Evolutionary conservation across 2,329 filamentous ascomycete species (phyloP), one percentile per base, ranked within the genome.

Genomic region (Nemania sp.): DNA sequence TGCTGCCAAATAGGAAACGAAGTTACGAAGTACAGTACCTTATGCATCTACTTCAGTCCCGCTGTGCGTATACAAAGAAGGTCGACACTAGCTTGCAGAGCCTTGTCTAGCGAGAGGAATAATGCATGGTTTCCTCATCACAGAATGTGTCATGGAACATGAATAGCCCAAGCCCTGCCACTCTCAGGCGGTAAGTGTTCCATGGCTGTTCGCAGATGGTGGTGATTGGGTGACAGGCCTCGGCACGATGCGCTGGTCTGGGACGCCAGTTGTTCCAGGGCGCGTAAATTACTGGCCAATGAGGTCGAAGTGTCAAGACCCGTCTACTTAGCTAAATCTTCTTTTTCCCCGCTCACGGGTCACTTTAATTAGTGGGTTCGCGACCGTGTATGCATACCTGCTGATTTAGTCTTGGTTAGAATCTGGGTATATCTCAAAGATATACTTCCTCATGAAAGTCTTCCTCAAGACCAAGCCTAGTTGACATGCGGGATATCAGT

Each of bases 111-210:
- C 39, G 33, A 52, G 28, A 33, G 22, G 15, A 46, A 37, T 23
- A 48, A 45, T 52, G 56, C 42, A 56, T 39, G 49, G 52, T 37
- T 45, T 44, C 49, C 33, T 42, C 47, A 51, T 40, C 33, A 66
- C 67, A 60, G 56, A 56, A 56, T 58, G 65, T 52, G 61, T 66
- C 64, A 56, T 68, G 67, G 63, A 66, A 69, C 64, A 22, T 33
- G 31, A 66, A 67, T 70, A 65, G 72, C 70, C 70, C 70, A 70
- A 61, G 60, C 63, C 68, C 66, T 66, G 64, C 64, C 64, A 59
- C 62, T 64, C 68, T 67, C 70, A 73, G 72, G 73, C 75, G 74
- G 57, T 62, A 71, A 70, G 68, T 68, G 73, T 74, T 74, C 68
- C 73, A 74, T 69, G 64, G 64, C 63, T 52, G 52, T 54, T 31